Evolutionary conservation across 1,284 basidiomycete species (phyloP).

Genomic region (Rhizoctonia solani): DNA sequence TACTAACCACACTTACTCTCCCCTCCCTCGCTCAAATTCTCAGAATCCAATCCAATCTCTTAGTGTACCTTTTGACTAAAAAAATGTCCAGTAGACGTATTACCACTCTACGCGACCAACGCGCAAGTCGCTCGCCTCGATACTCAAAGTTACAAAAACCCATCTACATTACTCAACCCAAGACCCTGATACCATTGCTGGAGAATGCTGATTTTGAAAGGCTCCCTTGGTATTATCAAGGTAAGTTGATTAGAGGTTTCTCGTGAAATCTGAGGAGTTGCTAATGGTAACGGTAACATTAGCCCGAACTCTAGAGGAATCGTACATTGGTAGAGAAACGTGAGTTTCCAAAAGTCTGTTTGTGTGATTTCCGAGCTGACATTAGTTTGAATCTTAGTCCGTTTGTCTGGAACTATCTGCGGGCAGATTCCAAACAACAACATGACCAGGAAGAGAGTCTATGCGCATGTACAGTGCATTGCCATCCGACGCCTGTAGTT

Average conservation of each 20-base stretch:
- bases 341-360: background rate
- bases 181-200: background rate
- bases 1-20: background rate
- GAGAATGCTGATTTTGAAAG: background rate
- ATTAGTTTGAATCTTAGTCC: background rate
- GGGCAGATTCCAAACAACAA: background rate
- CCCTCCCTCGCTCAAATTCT: background rate
- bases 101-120: constrained; percentile 37
- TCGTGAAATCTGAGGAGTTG: background rate
- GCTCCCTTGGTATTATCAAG: constrained; percentile 2
- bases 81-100: background rate
- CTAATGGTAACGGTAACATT: background rate
- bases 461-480: background rate
- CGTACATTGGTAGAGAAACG: constrained; percentile 1
- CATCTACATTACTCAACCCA: constrained; percentile 11
- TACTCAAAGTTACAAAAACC: background rate
- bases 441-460: background rate
- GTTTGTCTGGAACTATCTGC: background rate
- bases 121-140: constrained; percentile 41
- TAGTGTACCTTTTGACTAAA: background rate
- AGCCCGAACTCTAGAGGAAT: constrained; percentile 16
- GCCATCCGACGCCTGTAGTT: background rate
- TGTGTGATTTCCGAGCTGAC: background rate
- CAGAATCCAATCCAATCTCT: background rate
- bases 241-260: background rate